Conservation (phyloP, 805 yeast species). For the Sugiyamaella floridensis region DNA sequence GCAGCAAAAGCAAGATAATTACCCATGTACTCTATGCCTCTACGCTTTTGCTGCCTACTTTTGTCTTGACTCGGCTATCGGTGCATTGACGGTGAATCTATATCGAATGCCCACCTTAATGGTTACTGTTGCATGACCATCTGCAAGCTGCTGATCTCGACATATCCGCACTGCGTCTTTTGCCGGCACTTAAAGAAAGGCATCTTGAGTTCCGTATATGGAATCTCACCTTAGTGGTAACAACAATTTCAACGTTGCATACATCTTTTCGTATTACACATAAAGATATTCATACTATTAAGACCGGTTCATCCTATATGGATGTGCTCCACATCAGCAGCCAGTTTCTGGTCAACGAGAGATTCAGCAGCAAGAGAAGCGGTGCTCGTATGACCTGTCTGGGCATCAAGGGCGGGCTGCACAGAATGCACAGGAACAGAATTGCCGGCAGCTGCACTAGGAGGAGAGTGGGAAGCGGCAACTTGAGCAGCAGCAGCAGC, state of each 20-base stretch:
- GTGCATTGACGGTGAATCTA: neutral
- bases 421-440: neutral
- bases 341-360: neutral
- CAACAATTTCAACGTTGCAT: too few relatives aligned
- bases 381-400: neutral
- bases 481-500: neutral
- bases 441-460: neutral
- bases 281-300: neutral
- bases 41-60: too few relatives aligned
- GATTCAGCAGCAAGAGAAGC: neutral
- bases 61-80: neutral
- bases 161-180: neutral
- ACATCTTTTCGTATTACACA: neutral
- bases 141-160: neutral
- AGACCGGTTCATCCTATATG: neutral
- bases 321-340: constrained; percentile 1
- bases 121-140: neutral
- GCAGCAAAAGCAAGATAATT: too few relatives aligned
- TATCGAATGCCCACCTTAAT: neutral
- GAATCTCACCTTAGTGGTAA: too few relatives aligned
- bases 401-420: neutral
- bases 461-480: too few relatives aligned
- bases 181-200: too few relatives aligned
- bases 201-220: too few relatives aligned
- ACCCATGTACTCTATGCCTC: too few relatives aligned